phyloP scores from a whole-genome alignment of 2,329 filamentous ascomycete species.

The Pseudocercospora pini-densiflorae region DNA sequence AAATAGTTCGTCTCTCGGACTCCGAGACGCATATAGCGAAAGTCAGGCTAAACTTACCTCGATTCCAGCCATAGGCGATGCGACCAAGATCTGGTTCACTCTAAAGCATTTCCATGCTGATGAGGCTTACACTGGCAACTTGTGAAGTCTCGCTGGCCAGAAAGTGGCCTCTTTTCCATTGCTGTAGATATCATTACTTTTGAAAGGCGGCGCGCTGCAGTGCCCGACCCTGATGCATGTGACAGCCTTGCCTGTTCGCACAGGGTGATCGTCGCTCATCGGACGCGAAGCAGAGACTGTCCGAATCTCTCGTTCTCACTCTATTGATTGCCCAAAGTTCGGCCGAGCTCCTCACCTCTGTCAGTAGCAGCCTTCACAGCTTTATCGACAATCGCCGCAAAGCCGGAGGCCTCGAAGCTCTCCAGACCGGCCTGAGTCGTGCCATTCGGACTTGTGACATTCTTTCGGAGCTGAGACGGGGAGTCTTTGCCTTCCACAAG shows the following conservation, averaged over 20 bases:
- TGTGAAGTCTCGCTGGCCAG: neutral
- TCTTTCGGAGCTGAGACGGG: constrained; percentile 34
- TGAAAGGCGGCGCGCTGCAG: neutral
- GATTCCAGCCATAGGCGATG: neutral
- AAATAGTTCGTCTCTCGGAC: neutral
- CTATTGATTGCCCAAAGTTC: constrained; percentile 33
- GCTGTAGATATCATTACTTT: neutral
- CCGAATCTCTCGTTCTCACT: neutral
- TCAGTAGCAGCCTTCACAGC: constrained; percentile 34
- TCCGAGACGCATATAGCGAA: constrained; percentile 1
- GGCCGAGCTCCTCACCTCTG: constrained; percentile 33
- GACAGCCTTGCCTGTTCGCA: neutral
- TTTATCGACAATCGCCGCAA: constrained; percentile 33
- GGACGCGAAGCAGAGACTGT: neutral
- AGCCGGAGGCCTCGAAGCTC: constrained; percentile 33
- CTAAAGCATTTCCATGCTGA: neutral
- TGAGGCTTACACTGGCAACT: neutral
- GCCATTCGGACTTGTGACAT: constrained; percentile 37
- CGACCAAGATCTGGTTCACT: neutral
- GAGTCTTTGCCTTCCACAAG: constrained; percentile 31
- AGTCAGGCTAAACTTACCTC: neutral
- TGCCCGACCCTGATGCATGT: neutral
- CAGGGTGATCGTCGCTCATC: neutral
- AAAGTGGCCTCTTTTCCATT: neutral
- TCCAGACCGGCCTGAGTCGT: constrained; percentile 36